Base-by-base conservation (phyloP, 2,329 filamentous ascomycete species). In the Annulohypoxylon truncatum region DNA sequence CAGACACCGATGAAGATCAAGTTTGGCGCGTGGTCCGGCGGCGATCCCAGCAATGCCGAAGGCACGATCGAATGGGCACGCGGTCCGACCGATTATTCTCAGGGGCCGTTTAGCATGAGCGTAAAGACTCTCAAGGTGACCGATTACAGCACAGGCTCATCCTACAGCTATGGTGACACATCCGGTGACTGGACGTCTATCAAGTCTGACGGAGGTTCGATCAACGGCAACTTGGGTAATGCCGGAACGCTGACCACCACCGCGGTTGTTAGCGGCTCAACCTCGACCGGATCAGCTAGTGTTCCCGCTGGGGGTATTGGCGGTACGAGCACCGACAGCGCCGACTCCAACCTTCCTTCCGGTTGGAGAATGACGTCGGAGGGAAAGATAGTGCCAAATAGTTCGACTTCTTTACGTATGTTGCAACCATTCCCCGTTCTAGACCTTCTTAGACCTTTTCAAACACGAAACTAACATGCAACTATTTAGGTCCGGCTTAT, bases 1-100 rank as follows among this genome's bases (percentile, higher is more conserved):
- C 96, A 99, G 81, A 94, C 94, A 0, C 96, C 96, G 3, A 97
- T 97, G 93, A 91, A 94, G 80, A 82, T 98, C 81, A 96, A 95
- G 80, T 89, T 98, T 73, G 96, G 96, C 66, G 84, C 91, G 61
- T 99, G 96, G 96, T 90, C 93, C 56, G 96, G 94, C 75, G 96
- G 96, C 72, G 96, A 98, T 78, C 80, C 93, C 0, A 84, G 84
- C 72, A 97, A 98, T 78, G 76, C 89, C 0, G 78, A 85, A 12
- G 96, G 96, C 62, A 98, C 95, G 13, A 93, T 98, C 73, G 84
- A 89, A 70, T 99, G 96, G 96, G 92, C 96, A 61, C 87, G 91
- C 59, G 96, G 96, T 12, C 85, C 88, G 51, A 97, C 93, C 51
- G 89, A 97, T 81, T 99, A 96, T 82, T 85, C 85, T 61, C 76